Evolutionary conservation across 1,284 basidiomycete species (phyloP).

Genomic region (Irpex sp.): DNA sequence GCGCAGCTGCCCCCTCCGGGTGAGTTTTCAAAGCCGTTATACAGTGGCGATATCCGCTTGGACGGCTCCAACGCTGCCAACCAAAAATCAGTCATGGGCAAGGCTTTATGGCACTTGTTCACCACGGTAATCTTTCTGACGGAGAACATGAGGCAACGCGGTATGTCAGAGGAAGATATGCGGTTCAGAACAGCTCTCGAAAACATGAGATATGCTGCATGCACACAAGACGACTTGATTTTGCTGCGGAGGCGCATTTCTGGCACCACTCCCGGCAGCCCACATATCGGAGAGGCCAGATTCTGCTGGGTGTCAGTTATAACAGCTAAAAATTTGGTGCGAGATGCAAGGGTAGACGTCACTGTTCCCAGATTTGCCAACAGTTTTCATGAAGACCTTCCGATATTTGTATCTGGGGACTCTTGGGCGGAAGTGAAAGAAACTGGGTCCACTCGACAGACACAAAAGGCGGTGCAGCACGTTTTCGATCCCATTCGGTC

Average conservation of each 20-base stretch:
- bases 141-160: conserved; percentile 34
- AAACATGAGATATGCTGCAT: not conserved
- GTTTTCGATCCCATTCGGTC: not conserved
- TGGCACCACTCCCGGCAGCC: not conserved
- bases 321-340: not conserved
- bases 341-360: not conserved
- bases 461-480: no score
- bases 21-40: not conserved
- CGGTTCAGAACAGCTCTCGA: not conserved
- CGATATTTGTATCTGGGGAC: not conserved
- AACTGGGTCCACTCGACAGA: no score
- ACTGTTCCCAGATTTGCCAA: not conserved
- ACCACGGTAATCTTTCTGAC: conserved; percentile 32
- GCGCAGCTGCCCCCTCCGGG: not conserved
- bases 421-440: no score
- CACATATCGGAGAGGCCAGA: not conserved
- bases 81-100: conserved; percentile 28
- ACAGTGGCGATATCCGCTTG: not conserved
- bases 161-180: conserved; percentile 6
- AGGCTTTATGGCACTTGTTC: conserved; percentile 32
- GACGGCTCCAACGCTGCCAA: not conserved
- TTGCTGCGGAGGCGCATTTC: not conserved
- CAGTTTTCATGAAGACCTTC: not conserved
- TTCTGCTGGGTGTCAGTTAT: not conserved
- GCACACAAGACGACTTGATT: not conserved